Base-by-base conservation (phyloP, 2,329 filamentous ascomycete species). In the Colletotrichum acutatum region DNA sequence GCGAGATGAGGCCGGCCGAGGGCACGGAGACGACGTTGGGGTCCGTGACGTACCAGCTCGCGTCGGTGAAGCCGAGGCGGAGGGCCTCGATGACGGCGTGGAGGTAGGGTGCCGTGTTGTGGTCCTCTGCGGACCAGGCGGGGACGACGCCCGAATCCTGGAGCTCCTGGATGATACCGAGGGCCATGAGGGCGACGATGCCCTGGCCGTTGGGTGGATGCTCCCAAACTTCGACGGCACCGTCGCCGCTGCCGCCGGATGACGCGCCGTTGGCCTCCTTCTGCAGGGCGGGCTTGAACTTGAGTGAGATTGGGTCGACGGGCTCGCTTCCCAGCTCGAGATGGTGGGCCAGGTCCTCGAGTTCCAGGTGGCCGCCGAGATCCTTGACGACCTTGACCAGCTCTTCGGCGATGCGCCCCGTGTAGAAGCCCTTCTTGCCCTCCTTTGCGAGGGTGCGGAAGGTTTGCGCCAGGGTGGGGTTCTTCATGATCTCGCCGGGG, bases 131-230 rank as follows among this genome's bases (percentile, higher is more conserved):
- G 0, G 82, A 83, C 82, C 97, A 98, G 0, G 86, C 88, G 0
- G 93, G 91, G 72, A 98, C 95, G 77, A 91, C 91, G 52, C 92
- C 93, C 19, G 88, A 85, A 72, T 91, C 90, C 82, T 98, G 94
- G 1, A 98, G 88, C 79, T 95, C 91, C 80, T 98, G 92, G 61
- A 99, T 86, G 76, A 98, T 97, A 1, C 97, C 97, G 0, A 99
- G 86, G 0, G 97, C 94, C 92, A 98, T 98, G 37, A 98, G 86
- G 0, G 97, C 97, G 2, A 98, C 94, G 75, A 98, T 95, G 1
- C 97, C 97, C 83, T 98, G 97, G 0, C 97, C 95, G 78, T 98
- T 98, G 9, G 97, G 97, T 46, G 96, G 95, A 80, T 98, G 96
- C 80, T 99, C 97, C 96, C 96, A 98, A 0, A 99, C 86, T 79